Percentiles rank a stretch among this genome's conserved stretches.
Conservation (phyloP, 208 protist species). For the Trypanosomatidae sp. region DNA sequence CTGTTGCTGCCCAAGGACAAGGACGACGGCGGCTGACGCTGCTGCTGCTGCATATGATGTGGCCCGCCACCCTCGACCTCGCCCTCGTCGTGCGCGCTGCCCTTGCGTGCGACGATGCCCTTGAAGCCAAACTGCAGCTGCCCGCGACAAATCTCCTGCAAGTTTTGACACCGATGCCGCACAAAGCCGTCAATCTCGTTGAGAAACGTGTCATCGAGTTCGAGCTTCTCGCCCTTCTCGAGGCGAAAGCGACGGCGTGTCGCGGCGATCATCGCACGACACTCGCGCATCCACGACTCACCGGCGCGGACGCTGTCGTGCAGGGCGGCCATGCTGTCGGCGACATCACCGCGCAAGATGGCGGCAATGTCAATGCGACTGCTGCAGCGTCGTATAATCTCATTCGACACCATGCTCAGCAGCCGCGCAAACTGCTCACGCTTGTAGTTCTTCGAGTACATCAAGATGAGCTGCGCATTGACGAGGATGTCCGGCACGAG, state of each 20-base stretch:
- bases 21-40: conserved; percentile 6
- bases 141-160: conserved; percentile 94
- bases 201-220: conserved; percentile 90
- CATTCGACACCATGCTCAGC: conserved; percentile 91
- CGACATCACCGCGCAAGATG: conserved; percentile 92
- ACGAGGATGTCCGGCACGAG: conserved; percentile 87
- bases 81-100: conserved; percentile 5
- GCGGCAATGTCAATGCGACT: conserved; percentile 87
- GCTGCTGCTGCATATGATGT: conserved; percentile 2
- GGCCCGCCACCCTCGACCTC: conserved; percentile 5
- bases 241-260: conserved; percentile 61
- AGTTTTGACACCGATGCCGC: conserved; percentile 93
- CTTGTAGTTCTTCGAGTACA: conserved; percentile 91
- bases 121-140: conserved; percentile 95
- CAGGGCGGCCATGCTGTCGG: conserved; percentile 82
- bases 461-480: conserved; percentile 88
- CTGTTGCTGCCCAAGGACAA: not conserved
- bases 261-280: conserved; percentile 73
- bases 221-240: conserved; percentile 83
- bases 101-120: conserved; percentile 7
- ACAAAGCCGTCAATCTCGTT: conserved; percentile 97
- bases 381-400: conserved; percentile 94
- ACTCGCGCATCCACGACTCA: conserved; percentile 89
- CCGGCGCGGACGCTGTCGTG: conserved; percentile 84
- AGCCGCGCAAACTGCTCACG: conserved; percentile 90